Conservation (phyloP, 2,329 filamentous ascomycete genomes). For the Sporothrix schenckii region DNA sequence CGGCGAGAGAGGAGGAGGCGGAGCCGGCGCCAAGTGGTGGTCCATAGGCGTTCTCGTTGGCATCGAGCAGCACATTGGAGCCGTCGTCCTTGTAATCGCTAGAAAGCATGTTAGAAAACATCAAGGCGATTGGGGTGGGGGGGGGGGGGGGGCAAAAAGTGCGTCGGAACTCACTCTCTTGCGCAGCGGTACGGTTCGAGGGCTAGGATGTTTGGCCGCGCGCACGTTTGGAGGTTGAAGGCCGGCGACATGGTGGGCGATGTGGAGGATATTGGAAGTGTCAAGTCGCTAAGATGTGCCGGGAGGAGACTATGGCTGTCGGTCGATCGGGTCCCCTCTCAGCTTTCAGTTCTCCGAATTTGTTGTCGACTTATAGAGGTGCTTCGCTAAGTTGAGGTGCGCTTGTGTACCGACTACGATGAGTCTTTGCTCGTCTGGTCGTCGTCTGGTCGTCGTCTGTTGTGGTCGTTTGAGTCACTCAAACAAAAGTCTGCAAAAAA, state of each 20-base stretch:
- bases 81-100: conserved; percentile 99
- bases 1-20: conserved; percentile 81
- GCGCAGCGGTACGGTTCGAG: conserved; percentile 80
- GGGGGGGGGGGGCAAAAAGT: conserved; percentile 34
- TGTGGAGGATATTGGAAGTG: not conserved
- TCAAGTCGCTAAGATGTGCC: not conserved
- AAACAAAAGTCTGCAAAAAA: conserved; percentile 9
- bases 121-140: conserved; percentile 31
- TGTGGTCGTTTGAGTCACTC: conserved; percentile 23
- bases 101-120: conserved; percentile 14
- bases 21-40: conserved; percentile 67
- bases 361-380: conserved; percentile 1
- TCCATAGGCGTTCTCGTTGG: conserved; percentile 96
- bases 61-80: conserved; percentile 92
- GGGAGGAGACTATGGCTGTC: not conserved
- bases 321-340: not conserved
- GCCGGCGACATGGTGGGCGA: conserved; percentile 54
- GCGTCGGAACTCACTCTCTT: conserved; percentile 66
- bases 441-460: conserved; percentile 20
- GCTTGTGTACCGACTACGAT: not conserved
- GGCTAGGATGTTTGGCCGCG: conserved; percentile 74
- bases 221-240: conserved; percentile 74
- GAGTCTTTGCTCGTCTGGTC: conserved; percentile 9
- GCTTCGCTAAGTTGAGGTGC: not conserved
- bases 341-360: not conserved